Base-by-base conservation (phyloP, 225 moss, liverwort and hornwort genomes). In the Takakia lepidozioides region DNA sequence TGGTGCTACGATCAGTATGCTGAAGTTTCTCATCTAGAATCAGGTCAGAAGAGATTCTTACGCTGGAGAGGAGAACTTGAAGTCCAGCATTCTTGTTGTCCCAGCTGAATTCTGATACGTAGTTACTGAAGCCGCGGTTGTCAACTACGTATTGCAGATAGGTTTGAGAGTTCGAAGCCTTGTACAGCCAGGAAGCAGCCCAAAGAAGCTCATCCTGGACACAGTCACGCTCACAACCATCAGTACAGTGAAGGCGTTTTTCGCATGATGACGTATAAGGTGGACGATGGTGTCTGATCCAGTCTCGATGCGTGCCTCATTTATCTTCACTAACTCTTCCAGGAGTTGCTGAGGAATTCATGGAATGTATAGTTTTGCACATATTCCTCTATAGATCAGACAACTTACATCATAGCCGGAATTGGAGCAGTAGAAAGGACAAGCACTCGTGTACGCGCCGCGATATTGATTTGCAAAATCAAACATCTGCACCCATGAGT, bases 21-120 rank as follows among this genome's bases (percentile, higher is more conserved):
- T n/a, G n/a, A n/a, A n/a, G n/a, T n/a, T n/a, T n/a, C n/a, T n/a
- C n/a, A n/a, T n/a, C n/a, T n/a, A n/a, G n/a, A n/a, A n/a, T n/a
- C n/a, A n/a, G n/a, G n/a, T n/a, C n/a, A n/a, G n/a, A n/a, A n/a
- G n/a, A n/a, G n/a, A n/a, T n/a, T n/a, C n/a, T n/a, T n/a, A 95
- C 95, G 90, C 87, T 64, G 20, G 90, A 75, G 51, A 98, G 72
- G 36, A 98, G 79, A 27, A 90, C 77, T 58, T 82, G 84, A 27
- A 83, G 72, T 29, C 84, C 95, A 42, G 84, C 87, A 18, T 72
- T 70, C 65, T 98, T 98, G 69, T 98, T 90, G 69, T 98, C 95
- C 95, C 95, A 98, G 51, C 78, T 90, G 54, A 90, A 98, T 65
- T 90, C 90, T 45, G 60, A 63, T 27, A 76, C 71, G 19, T 67